Conservation (phyloP, 148 eudicot species). For the Arctostaphylos glauca region DNA sequence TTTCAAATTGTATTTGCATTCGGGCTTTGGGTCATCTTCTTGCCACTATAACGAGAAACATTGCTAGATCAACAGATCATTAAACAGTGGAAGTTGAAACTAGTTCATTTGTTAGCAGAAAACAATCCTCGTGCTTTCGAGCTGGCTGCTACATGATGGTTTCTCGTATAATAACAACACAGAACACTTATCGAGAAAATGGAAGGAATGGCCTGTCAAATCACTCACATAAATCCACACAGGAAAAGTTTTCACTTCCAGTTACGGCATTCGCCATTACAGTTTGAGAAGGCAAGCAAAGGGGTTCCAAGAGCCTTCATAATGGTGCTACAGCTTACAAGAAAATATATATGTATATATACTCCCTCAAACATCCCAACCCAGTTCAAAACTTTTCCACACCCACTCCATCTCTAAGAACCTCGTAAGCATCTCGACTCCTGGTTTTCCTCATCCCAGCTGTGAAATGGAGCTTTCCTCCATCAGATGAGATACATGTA, state of each 20-base stretch:
- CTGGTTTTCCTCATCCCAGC: conserved; percentile 84
- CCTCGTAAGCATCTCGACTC: conserved; percentile 81
- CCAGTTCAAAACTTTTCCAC: conserved; percentile 67
- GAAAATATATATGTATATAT: not conserved
- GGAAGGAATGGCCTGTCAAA: not conserved
- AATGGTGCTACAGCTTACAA: not conserved
- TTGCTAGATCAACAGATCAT: not conserved
- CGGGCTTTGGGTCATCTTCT: too few species aligned
- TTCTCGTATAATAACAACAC: too few species aligned
- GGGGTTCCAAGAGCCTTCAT: conserved; percentile 2
- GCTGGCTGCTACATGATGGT: not conserved
- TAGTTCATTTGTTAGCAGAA: not conserved
- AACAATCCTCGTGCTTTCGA: not conserved
- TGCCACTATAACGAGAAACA: not conserved
- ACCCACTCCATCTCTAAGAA: conserved; percentile 63
- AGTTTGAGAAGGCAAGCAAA: not conserved
- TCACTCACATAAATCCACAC: not conserved
- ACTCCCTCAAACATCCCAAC: conserved; percentile 4
- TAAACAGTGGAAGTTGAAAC: not conserved
- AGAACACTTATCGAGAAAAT: not conserved
- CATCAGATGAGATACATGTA: conserved; percentile 62
- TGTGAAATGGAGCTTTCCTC: conserved; percentile 65
- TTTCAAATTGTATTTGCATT: not conserved
- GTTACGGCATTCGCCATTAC: conserved; percentile 1
- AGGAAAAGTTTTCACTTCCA: not conserved